Evolutionary conservation across 768 basidiomycete species (phyloP).

Genomic region (Rhizopogon salebrosus): DNA sequence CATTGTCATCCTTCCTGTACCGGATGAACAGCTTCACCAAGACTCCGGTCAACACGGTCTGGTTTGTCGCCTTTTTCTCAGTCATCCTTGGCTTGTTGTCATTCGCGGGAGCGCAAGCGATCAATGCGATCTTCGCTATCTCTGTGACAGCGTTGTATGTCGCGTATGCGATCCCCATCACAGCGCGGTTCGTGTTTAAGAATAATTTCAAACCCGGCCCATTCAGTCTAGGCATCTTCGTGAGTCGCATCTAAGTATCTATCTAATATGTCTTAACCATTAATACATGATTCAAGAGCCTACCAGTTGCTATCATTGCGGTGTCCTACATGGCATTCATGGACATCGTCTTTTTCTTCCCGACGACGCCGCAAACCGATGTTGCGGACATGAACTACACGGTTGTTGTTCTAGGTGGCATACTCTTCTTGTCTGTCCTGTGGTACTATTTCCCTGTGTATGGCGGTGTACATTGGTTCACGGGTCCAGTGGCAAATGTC

Average conservation of each 20-base stretch:
- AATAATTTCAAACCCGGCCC: conserved; percentile 43
- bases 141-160: conserved; percentile 42
- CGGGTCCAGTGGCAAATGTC: conserved; percentile 48
- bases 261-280: conserved; percentile 5
- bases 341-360: conserved; percentile 60
- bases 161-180: conserved; percentile 46
- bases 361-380: conserved; percentile 40
- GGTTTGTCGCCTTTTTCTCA: conserved; percentile 39
- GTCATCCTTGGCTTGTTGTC: conserved; percentile 46
- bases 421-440: conserved; percentile 39
- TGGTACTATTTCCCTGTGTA: conserved; percentile 64
- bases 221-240: conserved; percentile 40
- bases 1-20: conserved; percentile 49
- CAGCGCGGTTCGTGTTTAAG: conserved; percentile 41
- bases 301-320: conserved; percentile 48
- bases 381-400: conserved; percentile 59
- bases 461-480: conserved; percentile 65
- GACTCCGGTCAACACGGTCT: conserved; percentile 57
- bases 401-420: conserved; percentile 52
- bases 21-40: conserved; percentile 45
- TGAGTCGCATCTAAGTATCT: conserved; percentile 19
- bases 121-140: conserved; percentile 52
- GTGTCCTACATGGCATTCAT: conserved; percentile 65
- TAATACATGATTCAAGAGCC: conserved; percentile 33
- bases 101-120: conserved; percentile 51